Base-by-base conservation (phyloP, 108 stramenopile genomes). In the Cyclostephanos invisitatus region DNA sequence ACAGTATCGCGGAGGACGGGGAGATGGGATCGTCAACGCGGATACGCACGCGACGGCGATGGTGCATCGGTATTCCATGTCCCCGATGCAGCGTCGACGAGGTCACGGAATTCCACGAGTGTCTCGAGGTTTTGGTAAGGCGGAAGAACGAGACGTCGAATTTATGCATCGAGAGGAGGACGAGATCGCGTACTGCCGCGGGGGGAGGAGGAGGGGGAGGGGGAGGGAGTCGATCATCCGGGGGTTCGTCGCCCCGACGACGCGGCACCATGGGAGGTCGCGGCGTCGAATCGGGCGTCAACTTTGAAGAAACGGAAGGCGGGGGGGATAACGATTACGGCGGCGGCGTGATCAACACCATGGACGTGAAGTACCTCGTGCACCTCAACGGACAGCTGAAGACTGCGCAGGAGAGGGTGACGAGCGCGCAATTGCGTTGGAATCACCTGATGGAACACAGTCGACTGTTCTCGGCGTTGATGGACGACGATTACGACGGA, bases 351-450 rank as follows among this genome's bases (percentile, higher is more conserved):
- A 53, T 58, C 42, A 61, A 72, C 10, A 64, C 55, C 20, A 84
- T 84, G 65, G 75, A 83, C 68, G 49, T 87, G n/a, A 61, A 79
- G 35, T 74, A 73, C 21, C 71, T 87, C 12, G 86, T 82, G 6
- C 60, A 20, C 8, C 71, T 87, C n/a, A 77, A 79, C 70, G 73
- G 69, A 3, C 72, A 63, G 46, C 55, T 87, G 58, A 82, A 85
- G 50, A 61, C 29, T 29, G 86, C 86, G 0, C 84, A 85, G 63
- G 77, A 75, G 49, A 46, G 79, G 5, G 78, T 83, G 12, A 60
- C 61, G 5, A 70, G 77, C 73, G 86, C 86, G 28, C 81, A 87
- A 46, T 56, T 83, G 42, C 64, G 70, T 42, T 86, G 82, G 80
- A 57, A 77, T 71, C 29, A 69, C 40, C 35, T 83, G 27, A 71